These are phyloP conservation scores for Phaeotremella fagi DNA, from an alignment of 768 basidiomycete genomes.

Conservation along the genomic window DNA sequence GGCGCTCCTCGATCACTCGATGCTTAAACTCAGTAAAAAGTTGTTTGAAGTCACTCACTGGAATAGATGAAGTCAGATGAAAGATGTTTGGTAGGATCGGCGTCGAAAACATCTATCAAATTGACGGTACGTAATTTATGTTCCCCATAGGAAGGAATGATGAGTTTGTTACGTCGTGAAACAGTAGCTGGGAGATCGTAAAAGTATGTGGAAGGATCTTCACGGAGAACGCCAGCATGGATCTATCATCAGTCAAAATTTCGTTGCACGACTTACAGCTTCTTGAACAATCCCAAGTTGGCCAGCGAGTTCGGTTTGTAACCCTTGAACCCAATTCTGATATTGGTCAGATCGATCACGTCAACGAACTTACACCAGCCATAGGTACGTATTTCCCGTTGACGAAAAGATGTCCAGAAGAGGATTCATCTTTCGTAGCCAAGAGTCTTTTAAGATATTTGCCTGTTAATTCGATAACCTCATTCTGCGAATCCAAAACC, in stretches of 20 bases:
- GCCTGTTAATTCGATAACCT: slow-evolving; percentile 53
- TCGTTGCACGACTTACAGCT: slow-evolving; percentile 53
- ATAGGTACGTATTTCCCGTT: slow-evolving; percentile 77
- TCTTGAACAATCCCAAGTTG: slow-evolving; percentile 71
- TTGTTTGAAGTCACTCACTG: slow-evolving; percentile 48
- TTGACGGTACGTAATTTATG: slow-evolving; percentile 57
- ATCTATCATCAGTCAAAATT: slow-evolving; percentile 54
- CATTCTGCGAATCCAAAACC: slow-evolving; percentile 29
- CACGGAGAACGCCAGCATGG: slow-evolving; percentile 11
- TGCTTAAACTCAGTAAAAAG: slow-evolving; percentile 1
- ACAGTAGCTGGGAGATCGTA: slow-evolving; percentile 77
- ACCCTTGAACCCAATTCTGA: slow-evolving; percentile 58
- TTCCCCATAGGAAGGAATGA: slow-evolving; percentile 57
- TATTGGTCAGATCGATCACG: background rate
- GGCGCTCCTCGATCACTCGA: slow-evolving; percentile 19
- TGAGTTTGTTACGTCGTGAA: slow-evolving; percentile 67
- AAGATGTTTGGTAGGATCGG: slow-evolving; percentile 38
- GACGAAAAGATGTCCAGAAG: slow-evolving; percentile 69
- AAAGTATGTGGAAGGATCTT: slow-evolving; percentile 68
- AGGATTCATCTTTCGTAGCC: slow-evolving; percentile 47
- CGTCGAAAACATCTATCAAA: slow-evolving; percentile 55
- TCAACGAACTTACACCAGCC: slow-evolving; percentile 57
- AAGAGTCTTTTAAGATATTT: slow-evolving; percentile 61
- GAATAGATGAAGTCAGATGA: slow-evolving; percentile 61
- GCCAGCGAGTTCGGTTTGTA: slow-evolving; percentile 59